Evolutionary conservation across 345 rosid species (phyloP), one percentile per base, ranked within the genome.

Genomic region (Ceriops tagal): DNA sequence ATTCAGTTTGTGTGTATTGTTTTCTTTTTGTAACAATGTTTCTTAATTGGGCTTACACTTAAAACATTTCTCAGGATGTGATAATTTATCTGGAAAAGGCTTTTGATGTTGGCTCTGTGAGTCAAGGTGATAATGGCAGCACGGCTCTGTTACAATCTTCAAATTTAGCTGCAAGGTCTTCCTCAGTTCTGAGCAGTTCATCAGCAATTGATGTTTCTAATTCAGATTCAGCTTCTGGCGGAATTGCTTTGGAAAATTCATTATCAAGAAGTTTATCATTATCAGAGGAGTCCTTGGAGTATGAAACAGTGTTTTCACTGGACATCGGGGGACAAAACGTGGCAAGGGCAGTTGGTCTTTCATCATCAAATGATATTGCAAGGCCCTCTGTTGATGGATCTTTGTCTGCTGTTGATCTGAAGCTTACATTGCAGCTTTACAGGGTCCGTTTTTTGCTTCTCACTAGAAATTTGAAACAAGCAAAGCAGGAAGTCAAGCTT

Each of bases 401-500:
- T 13, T 68, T 85, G 77, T 80, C 87, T 62, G 75, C 82, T 39
- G 81, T 79, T 72, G 92, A 90, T 84, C 81, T 92, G 80, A 96
- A 89, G 92, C 92, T 92, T 31, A 92, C 87, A 84, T 79, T 95
- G 88, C 98, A 89, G 79, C 93, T 90, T 67, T 92, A 96, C 87
- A 92, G 85, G 88, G 98, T 96, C 64, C 86, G 80, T 8, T 85
- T 92, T 82, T 81, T 90, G 71, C 96, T 92, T 71, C 91, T 92
- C 62, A 86, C 96, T 30, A 88, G 95, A 75, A 96, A 96, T 77
- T 71, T 96, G 73, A 92, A 90, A 79, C 86, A 87, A 73, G 99
- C 97, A 1, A 96, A 96, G 84, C 97, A 98, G 28, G 99, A 96
- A 85, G 88, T 96, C 47, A 96, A 96, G 82, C 96, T 85, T 80